Evolutionary conservation across 2,329 filamentous ascomycete species (phyloP).

Genomic region (Ilyonectria sp.): DNA sequence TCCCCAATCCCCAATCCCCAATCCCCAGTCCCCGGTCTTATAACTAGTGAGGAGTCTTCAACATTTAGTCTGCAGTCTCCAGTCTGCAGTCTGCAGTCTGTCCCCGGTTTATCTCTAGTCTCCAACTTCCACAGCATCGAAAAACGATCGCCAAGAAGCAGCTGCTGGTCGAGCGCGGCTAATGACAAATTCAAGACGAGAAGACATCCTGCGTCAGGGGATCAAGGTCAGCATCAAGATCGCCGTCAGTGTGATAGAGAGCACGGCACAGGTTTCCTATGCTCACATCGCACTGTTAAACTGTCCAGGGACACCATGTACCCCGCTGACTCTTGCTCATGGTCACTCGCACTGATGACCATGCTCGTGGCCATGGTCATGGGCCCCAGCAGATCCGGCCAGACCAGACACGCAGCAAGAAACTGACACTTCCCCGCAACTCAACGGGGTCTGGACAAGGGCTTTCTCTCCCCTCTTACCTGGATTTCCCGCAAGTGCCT

Average conservation of each 20-base stretch:
- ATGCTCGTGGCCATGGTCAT: conserved; percentile 7
- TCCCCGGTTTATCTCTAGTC: not conserved
- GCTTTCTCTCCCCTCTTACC: not conserved
- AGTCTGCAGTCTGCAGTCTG: not conserved
- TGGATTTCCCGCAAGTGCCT: conserved; percentile 12
- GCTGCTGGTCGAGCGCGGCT: not conserved
- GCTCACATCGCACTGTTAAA: conserved; percentile 1
- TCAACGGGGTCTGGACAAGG: conserved; percentile 16
- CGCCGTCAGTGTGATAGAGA: not conserved
- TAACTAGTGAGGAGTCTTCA: not conserved
- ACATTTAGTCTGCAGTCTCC: not conserved
- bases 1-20: no score
- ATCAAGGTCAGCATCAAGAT: not conserved
- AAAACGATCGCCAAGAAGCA: no score
- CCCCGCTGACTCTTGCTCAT: not conserved
- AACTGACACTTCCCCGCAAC: conserved; percentile 41
- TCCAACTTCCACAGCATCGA: not conserved
- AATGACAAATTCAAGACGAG: not conserved
- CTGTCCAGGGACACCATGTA: not conserved
- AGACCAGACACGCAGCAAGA: conserved; percentile 24
- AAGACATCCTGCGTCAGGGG: not conserved
- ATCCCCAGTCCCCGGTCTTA: not conserved
- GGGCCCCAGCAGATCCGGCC: not conserved
- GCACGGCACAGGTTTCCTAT: not conserved
- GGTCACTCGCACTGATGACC: not conserved